Evolutionary conservation across 2,329 filamentous ascomycete species (phyloP).

Genomic region (Penicillium sclerotiorum): DNA sequence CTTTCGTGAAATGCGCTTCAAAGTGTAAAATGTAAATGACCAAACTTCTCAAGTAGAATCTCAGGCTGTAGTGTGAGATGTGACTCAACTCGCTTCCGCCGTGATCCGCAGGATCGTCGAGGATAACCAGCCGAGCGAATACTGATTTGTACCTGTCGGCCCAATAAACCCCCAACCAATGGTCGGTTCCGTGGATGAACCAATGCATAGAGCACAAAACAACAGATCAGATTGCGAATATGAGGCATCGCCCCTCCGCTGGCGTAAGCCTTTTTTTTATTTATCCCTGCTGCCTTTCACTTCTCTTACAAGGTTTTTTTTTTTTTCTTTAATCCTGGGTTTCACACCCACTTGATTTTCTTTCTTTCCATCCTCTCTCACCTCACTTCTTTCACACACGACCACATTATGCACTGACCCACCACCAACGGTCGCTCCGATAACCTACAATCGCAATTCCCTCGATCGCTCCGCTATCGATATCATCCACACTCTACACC

Average conservation of each 20-base stretch:
- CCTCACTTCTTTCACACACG: not conserved
- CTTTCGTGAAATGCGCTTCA: too few species aligned
- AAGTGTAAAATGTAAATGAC: too few species aligned
- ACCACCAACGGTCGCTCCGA: not conserved
- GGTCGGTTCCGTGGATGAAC: not conserved
- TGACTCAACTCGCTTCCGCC: not conserved
- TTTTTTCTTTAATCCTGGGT: not conserved
- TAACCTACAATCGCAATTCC: too few species aligned
- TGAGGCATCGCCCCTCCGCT: conserved; percentile 16
- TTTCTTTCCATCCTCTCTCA: not conserved
- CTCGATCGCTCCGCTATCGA: too few species aligned
- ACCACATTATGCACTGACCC: not conserved
- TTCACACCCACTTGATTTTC: not conserved
- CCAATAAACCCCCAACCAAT: conserved; percentile 6
- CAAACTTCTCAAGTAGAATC: too few species aligned
- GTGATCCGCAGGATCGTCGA: not conserved
- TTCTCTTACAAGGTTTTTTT: not conserved
- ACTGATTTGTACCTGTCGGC: conserved; percentile 1
- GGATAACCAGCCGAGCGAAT: too few species aligned
- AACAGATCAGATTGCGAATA: conserved; percentile 16
- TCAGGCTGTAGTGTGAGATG: too few species aligned
- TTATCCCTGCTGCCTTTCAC: not conserved
- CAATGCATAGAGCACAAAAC: not conserved
- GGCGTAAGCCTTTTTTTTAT: conserved; percentile 6
- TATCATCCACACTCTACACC: too few species aligned